Percentiles rank a stretch among this genome's conserved stretches.
phyloP scores from a whole-genome alignment of 495 filamentous ascomycete genomes.

The Polyplosphaeria fusca region DNA sequence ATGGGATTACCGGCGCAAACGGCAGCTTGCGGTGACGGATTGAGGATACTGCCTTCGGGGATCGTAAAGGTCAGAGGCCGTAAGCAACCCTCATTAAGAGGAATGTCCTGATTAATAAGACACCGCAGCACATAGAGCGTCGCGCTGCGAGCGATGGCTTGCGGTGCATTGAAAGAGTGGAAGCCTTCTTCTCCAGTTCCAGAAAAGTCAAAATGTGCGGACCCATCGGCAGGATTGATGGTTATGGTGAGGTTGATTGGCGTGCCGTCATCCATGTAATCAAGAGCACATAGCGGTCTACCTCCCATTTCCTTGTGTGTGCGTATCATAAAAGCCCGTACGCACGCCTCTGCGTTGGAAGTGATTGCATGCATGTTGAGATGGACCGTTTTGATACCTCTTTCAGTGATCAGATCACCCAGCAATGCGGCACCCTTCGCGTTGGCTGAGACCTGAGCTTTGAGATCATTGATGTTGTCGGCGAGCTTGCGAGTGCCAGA shows the following conservation, averaged over 20 bases:
- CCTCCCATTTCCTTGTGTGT: slow-evolving; percentile 20
- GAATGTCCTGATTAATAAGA: slow-evolving; percentile 35
- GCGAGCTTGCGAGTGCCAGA: slow-evolving; percentile 35
- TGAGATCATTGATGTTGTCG: slow-evolving; percentile 40
- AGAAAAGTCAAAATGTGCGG: slow-evolving; percentile 40
- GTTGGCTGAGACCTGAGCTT: slow-evolving; percentile 42
- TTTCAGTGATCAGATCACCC: slow-evolving; percentile 32
- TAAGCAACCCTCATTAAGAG: slow-evolving; percentile 39
- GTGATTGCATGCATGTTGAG: slow-evolving; percentile 41
- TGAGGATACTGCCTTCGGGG: slow-evolving; percentile 29
- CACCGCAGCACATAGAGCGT: slow-evolving; percentile 34
- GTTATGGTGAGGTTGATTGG: slow-evolving; percentile 37
- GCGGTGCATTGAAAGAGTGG: slow-evolving; percentile 35
- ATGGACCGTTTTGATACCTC: slow-evolving; percentile 27
- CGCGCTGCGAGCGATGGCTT: slow-evolving; percentile 29
- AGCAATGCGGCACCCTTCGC: slow-evolving; percentile 37
- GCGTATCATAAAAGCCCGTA: slow-evolving; percentile 32
- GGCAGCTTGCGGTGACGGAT: slow-evolving; percentile 25
- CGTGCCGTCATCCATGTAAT: slow-evolving; percentile 41
- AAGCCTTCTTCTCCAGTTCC: slow-evolving; percentile 38
- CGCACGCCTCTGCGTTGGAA: slow-evolving; percentile 35
- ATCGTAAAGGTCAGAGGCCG: slow-evolving; percentile 28
- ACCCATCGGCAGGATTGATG: slow-evolving; percentile 34
- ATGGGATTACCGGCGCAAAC: slow-evolving; percentile 32
- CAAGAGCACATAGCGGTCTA: slow-evolving; percentile 28